phyloP scores from a whole-genome alignment of 176 grass and related monocot species.

The Carex scoparia region DNA sequence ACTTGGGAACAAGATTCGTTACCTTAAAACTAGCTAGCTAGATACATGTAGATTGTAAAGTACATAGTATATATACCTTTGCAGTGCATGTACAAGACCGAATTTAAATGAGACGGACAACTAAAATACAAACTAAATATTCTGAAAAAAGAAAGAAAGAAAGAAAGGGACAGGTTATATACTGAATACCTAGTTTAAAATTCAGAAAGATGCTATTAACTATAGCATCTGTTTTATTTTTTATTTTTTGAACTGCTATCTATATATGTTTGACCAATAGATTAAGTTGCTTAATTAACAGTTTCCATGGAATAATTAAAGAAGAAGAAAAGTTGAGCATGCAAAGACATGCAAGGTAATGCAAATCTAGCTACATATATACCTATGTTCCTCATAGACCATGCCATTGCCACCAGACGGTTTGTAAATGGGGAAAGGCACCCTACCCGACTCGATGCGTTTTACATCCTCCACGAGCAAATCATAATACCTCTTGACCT shows the following conservation, averaged over 20 bases:
- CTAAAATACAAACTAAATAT: neutral
- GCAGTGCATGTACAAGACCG: neutral
- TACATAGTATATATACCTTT: neutral
- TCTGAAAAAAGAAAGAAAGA: neutral
- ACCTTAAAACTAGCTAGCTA: neutral
- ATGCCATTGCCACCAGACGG: neutral
- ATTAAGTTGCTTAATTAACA: too few species aligned
- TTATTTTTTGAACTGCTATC: too few species aligned
- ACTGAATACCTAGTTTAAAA: neutral
- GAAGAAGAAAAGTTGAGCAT: neutral
- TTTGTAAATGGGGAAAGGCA: conserved; percentile 41
- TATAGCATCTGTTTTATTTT: too few species aligned
- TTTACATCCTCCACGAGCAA: conserved; percentile 41
- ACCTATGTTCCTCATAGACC: conserved; percentile 25
- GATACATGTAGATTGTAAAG: neutral
- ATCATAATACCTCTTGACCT: conserved; percentile 57
- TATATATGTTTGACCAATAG: too few species aligned
- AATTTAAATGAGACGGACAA: neutral
- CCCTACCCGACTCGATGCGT: conserved; percentile 41
- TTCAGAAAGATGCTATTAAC: neutral
- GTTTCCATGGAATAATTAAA: too few species aligned
- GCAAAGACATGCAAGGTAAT: neutral
- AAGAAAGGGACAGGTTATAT: neutral
- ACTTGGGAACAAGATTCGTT: neutral
- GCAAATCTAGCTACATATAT: neutral